Base-by-base conservation (phyloP, 176 grass and related monocot genomes). In the Puccinellia tenuiflora region DNA sequence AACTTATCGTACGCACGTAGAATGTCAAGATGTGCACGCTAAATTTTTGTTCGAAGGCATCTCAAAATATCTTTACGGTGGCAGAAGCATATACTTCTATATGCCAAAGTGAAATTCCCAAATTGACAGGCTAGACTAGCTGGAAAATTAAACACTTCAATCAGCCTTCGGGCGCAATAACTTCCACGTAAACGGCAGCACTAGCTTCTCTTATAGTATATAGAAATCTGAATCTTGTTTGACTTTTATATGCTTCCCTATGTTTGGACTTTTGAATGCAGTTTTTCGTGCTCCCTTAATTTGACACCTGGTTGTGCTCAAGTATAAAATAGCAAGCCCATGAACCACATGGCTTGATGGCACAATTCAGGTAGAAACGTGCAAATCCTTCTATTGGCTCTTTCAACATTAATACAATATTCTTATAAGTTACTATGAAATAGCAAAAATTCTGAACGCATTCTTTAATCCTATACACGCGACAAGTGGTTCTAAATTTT, bases 291-390 rank as follows among this genome's bases (percentile, higher is more conserved):
- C 51, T 81, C 22, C 52, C 50, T 89, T n/a, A n/a, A n/a, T n/a
- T 62, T 51, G 69, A 89, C 87, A 73, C 21, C n/a, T 45, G 81
- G 45, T 35, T 79, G 62, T n/a, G 80, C 67, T 55, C 46, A 65
- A 14, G 5, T 40, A 81, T 62, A 78, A 68, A 81, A 68, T 69
- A 68, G 9, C 68, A 81, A 39, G 18, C 77, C 62, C 71, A 25
- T 77, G 83, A 35, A 53, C 71, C 78, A 33, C 83, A 81, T 62
- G 51, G 70, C 17, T 66, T 8, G 17, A 76, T 81, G 33, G 59
- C 75, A 79, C 68, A 68, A 42, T 85, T 42, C 45, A 77, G 47
- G 77, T 31, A 29, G 50, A 85, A 89, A 81, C 60, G 76, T 85
- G 69, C 48, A 68, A 20, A 17, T 3, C 11, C 29, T 50, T 81